A percentile compares a stretch with the other conserved stretches of the same genome.
Conservation (phyloP, 345 rosid species). For the Dovyalis caffra region DNA sequence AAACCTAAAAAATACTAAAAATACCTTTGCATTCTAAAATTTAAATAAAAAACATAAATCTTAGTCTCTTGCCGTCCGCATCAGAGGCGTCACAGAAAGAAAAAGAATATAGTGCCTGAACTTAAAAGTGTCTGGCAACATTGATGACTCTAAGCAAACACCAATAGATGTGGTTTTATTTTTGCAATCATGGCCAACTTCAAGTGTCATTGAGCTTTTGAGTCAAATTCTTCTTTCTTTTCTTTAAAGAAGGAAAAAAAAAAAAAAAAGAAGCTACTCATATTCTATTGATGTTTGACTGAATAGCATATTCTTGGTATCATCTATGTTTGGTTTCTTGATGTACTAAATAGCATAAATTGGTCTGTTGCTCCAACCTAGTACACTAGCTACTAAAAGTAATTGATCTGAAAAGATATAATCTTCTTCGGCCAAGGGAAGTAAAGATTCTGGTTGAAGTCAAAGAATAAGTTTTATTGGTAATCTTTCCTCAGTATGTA, state of each 20-base stretch:
- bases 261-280: too few species aligned
- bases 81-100: slow-evolving; percentile 1
- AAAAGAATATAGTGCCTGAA: background rate
- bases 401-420: background rate
- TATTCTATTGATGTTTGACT: background rate
- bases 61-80: too few species aligned
- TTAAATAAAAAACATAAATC: too few species aligned
- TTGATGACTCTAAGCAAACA: background rate
- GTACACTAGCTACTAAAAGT: background rate
- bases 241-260: too few species aligned
- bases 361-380: background rate
- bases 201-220: background rate
- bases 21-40: too few species aligned
- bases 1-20: too few species aligned
- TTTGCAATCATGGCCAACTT: background rate
- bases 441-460: background rate
- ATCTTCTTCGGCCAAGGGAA: background rate
- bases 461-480: too few species aligned
- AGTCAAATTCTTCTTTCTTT: background rate
- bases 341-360: background rate
- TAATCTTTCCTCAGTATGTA: too few species aligned
- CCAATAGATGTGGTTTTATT: background rate
- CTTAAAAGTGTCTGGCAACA: slow-evolving; percentile 8
- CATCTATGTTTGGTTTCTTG: background rate
- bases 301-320: background rate